Conservation (phyloP, 352 stramenopile genomes). For the Globisporangium perplexum region DNA sequence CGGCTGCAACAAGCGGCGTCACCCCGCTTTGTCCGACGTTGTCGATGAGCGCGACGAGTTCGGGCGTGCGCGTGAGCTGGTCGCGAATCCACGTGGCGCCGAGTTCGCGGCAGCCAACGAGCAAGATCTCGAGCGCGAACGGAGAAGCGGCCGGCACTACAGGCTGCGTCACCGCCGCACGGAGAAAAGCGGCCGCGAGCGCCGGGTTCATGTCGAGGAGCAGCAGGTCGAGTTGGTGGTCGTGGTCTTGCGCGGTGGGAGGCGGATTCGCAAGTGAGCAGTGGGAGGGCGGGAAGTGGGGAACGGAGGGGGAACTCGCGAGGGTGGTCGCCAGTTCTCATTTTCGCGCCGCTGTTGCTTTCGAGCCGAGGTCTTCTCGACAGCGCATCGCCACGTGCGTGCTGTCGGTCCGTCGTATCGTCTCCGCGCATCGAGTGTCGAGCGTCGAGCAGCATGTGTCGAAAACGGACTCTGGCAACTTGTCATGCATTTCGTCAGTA, state of each 20-base stretch:
- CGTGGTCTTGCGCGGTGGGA: no score
- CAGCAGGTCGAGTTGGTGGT: no score
- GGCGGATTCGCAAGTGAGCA: no score
- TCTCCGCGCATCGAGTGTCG: no score
- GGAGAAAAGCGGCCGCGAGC: background rate
- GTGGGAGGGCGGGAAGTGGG: no score
- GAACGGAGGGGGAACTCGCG: no score
- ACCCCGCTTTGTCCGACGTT: background rate
- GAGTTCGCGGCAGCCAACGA: background rate
- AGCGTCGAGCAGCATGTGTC: background rate
- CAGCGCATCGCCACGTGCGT: no score
- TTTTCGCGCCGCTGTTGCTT: no score
- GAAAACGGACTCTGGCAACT: no score
- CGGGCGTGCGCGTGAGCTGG: background rate
- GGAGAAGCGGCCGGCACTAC: background rate
- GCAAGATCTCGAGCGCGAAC: background rate
- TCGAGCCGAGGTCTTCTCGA: no score
- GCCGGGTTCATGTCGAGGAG: background rate
- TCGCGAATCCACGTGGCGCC: background rate
- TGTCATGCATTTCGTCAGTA: background rate
- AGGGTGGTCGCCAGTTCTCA: no score
- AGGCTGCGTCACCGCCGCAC: background rate
- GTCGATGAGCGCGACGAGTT: background rate
- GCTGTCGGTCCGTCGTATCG: no score
- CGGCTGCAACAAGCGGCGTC: background rate